Base-by-base conservation (phyloP, 495 filamentous ascomycete species). In the Geoglossum glabrum region DNA sequence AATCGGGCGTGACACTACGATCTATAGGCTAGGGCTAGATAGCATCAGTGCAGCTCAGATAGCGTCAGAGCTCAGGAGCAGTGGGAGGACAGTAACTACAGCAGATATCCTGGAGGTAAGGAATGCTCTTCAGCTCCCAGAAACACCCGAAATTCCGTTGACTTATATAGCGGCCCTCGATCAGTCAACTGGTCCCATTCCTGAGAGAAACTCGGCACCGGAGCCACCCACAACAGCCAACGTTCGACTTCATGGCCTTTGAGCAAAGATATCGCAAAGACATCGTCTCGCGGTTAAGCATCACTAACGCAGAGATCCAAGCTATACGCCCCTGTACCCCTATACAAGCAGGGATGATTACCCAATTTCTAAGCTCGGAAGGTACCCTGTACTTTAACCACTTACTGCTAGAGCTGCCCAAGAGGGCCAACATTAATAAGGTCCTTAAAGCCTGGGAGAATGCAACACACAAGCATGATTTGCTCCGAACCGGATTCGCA, bases 351-450 rank as follows among this genome's bases (percentile, higher is more conserved):
- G 80, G 79, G 7, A 80, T 87, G 74, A 65, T 86, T 60, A 73
- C 77, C 0, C 74, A 79, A 46, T 84, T 79, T 54, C 52, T 83
- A 38, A 69, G 68, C 40, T 81, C 78, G 0, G 60, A 71, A 0
- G 81, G 80, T 0, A 56, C 54, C 0, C 65, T 79, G 31, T 87
- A 87, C 61, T 74, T 85, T 61, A 87, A 85, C 65, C 76, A 75
- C 57, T 54, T 78, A 30, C 64, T 69, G 7, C 74, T 82, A 50
- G 62, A 63, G 23, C 55, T 85, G 8, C 40, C 59, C 5, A 25
- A 51, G 3, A 49, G 40, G 6, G 27, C 61, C 1, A 23, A 60
- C 26, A 3, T 50, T 1, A 0, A 3, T 0, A 46, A 57, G 3
- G 25, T 73, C n/a, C 54, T 55, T 21, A 17, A 56, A 8, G 68